phyloP scores from a whole-genome alignment of 345 rosid species.

The Erysimum cheiranthoides region DNA sequence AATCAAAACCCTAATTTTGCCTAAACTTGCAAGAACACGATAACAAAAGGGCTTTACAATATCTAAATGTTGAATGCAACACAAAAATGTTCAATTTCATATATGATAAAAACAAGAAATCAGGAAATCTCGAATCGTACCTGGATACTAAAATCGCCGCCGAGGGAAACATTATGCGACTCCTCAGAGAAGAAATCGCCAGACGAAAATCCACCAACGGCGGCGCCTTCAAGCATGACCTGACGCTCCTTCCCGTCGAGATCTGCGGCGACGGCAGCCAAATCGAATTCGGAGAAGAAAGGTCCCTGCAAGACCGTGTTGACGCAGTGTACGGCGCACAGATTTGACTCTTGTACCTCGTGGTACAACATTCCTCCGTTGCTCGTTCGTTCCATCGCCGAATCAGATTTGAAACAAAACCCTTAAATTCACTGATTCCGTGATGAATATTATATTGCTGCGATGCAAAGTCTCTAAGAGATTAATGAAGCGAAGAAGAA shows the following conservation, averaged over 20 bases:
- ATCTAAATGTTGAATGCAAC: background rate
- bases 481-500: constrained; percentile 7
- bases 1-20: constrained; percentile 31
- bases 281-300: constrained; percentile 92
- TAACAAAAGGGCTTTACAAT: background rate
- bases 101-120: background rate
- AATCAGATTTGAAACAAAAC: background rate
- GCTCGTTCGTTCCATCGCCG: constrained; percentile 71
- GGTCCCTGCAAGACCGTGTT: constrained; percentile 96
- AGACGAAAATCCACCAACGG: constrained; percentile 41
- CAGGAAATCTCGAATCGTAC: constrained; percentile 39
- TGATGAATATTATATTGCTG: background rate
- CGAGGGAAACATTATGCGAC: constrained; percentile 92
- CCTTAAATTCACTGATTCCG: constrained; percentile 18
- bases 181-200: constrained; percentile 85
- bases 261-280: constrained; percentile 94
- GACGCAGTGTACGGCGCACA: constrained; percentile 99
- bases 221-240: constrained; percentile 63
- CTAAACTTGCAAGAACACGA: constrained; percentile 6
- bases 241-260: constrained; percentile 85
- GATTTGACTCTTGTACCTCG: constrained; percentile 97
- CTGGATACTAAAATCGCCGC: constrained; percentile 98
- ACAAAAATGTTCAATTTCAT: background rate
- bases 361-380: constrained; percentile 98
- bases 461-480: constrained; percentile 12